A percentile compares a stretch with the other conserved stretches of the same genome.
Evolutionary conservation across 176 grass and related monocot genomes (phyloP).

Genomic region (Raddia guianensis): DNA sequence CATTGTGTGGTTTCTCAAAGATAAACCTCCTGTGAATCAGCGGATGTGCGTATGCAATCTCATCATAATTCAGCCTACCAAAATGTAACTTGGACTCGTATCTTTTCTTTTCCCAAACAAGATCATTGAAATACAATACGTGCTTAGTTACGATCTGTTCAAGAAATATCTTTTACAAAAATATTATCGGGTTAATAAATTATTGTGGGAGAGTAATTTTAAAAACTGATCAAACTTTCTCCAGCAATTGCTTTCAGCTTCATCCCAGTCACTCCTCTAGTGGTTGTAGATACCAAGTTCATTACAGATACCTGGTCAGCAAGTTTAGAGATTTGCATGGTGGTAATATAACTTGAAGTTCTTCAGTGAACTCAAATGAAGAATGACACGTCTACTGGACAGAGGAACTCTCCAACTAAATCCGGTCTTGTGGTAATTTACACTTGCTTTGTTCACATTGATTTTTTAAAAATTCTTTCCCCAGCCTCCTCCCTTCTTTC

Average conservation of each 20-base stretch:
- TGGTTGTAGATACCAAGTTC: slow-evolving; percentile 21
- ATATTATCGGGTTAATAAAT: not conserved
- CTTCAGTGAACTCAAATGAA: slow-evolving; percentile 15
- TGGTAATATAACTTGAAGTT: not conserved
- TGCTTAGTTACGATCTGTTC: not conserved
- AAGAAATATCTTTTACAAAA: not conserved
- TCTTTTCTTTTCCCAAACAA: not conserved
- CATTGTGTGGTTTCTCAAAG: no score
- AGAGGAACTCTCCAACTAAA: not conserved
- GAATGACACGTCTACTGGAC: not conserved
- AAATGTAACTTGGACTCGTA: not conserved
- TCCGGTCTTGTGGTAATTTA: not conserved
- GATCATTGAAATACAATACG: not conserved
- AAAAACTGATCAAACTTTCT: not conserved
- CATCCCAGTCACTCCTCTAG: not conserved
- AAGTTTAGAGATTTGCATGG: not conserved
- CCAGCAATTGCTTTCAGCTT: slow-evolving; percentile 11
- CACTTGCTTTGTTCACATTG: not conserved
- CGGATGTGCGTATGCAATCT: not conserved
- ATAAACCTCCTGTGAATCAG: no score
- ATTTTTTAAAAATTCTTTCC: not conserved
- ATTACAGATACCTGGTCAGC: not conserved
- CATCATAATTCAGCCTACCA: not conserved
- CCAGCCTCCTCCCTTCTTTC: not conserved
- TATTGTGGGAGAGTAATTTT: not conserved